Evolutionary conservation across 1,139 yeast species (phyloP), one percentile per base, ranked within the genome.

Genomic region (Hansenula lynferdii): DNA sequence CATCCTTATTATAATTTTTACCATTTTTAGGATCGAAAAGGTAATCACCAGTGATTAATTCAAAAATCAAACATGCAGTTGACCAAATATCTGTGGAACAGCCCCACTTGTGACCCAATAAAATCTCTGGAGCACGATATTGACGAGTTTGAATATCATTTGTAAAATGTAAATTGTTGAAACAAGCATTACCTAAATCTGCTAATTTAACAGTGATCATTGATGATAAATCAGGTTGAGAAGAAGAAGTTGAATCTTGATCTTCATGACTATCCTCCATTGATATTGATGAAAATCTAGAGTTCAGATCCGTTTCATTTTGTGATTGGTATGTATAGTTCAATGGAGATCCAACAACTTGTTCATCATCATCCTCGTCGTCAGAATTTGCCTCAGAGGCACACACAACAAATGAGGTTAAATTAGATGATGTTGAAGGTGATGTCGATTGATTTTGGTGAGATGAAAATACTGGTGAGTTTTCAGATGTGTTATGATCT

Each of bases 131-230:
- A 1, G 94, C 73, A 27, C 96, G 65, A 58, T 86, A 86, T 57
- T 86, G 95, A 34, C 96, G 68, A 1, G 96, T 86, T 61, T 86
- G 95, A 47, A 86, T 85, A 54, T 84, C 92, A 58, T 84, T 77
- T 15, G 95, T 83, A 60, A 82, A 84, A 58, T 86, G 95, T 33
- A 70, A 72, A 52, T 76, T 67, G 9, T 73, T 67, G 75, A 83
- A 83, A 48, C 95, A 85, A 0, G 95, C 94, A 57, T 86, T 86
- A 18, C 96, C 96, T 40, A 86, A 69, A 56, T 86, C 96, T 3
- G 94, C 95, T 41, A 86, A 75, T 58, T 85, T 86, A 37, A 79
- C 80, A 18, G 69, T 67, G 36, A 76, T 67, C 17, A 63, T 29
- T 5, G 46, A 40, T 11, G 45, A 26, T 11, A 48, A 14, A 12